These are phyloP conservation scores for Gastrolobium bilobum DNA, from an alignment of 306 rosid species.

Conservation along the genomic window DNA sequence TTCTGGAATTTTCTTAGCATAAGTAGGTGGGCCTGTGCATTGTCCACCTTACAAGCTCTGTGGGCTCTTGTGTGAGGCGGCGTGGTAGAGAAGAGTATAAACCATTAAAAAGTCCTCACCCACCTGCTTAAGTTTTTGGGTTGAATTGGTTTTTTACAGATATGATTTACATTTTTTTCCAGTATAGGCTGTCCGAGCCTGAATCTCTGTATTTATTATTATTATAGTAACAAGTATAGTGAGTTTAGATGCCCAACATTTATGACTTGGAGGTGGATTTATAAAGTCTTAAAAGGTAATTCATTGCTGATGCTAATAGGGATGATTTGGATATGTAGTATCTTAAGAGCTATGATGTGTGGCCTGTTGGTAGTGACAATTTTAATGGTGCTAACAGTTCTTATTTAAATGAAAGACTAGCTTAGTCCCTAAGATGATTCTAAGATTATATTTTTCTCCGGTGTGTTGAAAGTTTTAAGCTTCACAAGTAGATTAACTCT, in stretches of 20 bases:
- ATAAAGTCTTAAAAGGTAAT: slow-evolving; percentile 1
- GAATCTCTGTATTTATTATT: neutral
- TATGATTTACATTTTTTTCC: slow-evolving; percentile 1
- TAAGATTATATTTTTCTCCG: neutral
- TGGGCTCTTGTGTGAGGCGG: no score
- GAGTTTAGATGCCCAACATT: slow-evolving; percentile 16
- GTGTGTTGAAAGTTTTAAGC: neutral
- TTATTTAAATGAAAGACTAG: slow-evolving; percentile 29
- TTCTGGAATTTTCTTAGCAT: no score
- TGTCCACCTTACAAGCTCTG: no score
- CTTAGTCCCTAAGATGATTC: neutral
- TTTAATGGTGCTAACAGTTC: slow-evolving; percentile 6
- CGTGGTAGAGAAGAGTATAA: no score
- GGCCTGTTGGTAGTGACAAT: slow-evolving; percentile 12
- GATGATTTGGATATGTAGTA: slow-evolving; percentile 7
- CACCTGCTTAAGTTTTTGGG: no score
- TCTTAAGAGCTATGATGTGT: slow-evolving; percentile 5
- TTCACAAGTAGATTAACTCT: neutral
- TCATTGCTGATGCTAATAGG: slow-evolving; percentile 5
- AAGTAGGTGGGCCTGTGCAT: no score
- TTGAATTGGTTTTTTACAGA: no score
- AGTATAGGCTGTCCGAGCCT: neutral
- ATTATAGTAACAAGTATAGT: neutral
- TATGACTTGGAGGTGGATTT: slow-evolving; percentile 7
- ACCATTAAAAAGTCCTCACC: no score